These are phyloP conservation scores for Apiospora rasikravindrae DNA, from an alignment of 2,329 filamentous ascomycete genomes.

Conservation along the genomic window DNA sequence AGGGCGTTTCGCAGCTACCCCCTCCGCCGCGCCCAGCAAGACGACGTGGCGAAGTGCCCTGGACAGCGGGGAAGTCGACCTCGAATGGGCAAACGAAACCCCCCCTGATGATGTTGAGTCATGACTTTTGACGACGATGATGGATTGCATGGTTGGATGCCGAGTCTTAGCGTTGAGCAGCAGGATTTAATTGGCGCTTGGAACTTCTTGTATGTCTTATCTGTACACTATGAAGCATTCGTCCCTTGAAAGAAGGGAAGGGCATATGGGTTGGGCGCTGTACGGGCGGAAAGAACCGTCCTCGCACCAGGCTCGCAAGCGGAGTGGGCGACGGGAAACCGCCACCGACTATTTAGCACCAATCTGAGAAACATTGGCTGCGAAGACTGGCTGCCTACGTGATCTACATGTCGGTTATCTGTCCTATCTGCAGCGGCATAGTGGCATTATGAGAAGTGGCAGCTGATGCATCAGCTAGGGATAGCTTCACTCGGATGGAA, in stretches of 20 bases:
- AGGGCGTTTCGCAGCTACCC: neutral
- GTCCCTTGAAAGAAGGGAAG: neutral
- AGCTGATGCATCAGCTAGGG: too few relatives aligned
- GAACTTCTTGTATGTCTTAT: constrained; percentile 10
- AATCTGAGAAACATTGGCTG: constrained; percentile 1
- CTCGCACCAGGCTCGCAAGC: neutral
- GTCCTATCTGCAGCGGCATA: neutral
- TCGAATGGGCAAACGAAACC: neutral
- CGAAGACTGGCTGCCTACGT: neutral
- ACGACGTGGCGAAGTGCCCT: neutral
- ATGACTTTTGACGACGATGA: constrained; percentile 16
- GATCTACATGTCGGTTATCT: neutral
- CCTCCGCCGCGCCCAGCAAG: neutral
- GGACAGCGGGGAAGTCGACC: neutral
- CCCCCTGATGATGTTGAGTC: constrained; percentile 2
- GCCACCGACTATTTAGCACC: neutral
- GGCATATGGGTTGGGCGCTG: constrained; percentile 10
- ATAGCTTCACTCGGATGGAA: neutral
- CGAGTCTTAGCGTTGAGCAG: constrained; percentile 9
- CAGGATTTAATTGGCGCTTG: constrained; percentile 10
- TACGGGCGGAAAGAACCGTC: neutral
- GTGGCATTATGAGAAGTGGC: neutral
- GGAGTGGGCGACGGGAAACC: neutral
- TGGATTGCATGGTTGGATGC: constrained; percentile 10
- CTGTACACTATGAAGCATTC: constrained; percentile 16